phyloP scores from a whole-genome alignment of 1,284 basidiomycete species.

The Sporisorium graminicola region DNA sequence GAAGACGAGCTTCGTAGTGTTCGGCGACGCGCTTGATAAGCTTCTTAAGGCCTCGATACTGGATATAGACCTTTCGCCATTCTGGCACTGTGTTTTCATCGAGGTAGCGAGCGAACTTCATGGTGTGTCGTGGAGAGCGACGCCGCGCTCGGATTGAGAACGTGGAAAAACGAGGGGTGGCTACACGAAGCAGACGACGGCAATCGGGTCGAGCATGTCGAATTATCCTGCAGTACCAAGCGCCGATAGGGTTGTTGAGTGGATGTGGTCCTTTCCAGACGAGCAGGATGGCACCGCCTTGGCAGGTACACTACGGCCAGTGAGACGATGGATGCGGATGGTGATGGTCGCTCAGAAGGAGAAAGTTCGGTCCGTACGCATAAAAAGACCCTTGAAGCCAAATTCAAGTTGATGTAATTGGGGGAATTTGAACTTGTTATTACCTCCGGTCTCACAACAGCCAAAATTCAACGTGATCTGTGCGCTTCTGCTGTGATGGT shows the following conservation, averaged over 20 bases:
- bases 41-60: conserved; percentile 70
- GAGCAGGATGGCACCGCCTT: background rate
- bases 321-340: background rate
- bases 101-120: conserved; percentile 62
- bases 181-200: background rate
- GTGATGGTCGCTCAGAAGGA: background rate
- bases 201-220: conserved; percentile 1
- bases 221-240: background rate
- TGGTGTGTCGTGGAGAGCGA: conserved; percentile 4
- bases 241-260: background rate
- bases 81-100: conserved; percentile 66
- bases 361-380: background rate
- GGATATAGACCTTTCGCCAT: conserved; percentile 68
- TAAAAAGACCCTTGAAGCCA: conserved; percentile 1
- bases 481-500: conserved; percentile 6
- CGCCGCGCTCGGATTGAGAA: background rate
- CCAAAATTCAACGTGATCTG: background rate
- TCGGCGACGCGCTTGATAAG: conserved; percentile 68
- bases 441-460: background rate
- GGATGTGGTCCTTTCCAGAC: background rate
- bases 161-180: background rate
- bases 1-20: conserved; percentile 41
- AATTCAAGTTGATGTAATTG: background rate
- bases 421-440: background rate
- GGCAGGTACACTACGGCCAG: background rate